phyloP scores from a whole-genome alignment of 2,329 filamentous ascomycete species.

The Harringtonia aguacate region DNA sequence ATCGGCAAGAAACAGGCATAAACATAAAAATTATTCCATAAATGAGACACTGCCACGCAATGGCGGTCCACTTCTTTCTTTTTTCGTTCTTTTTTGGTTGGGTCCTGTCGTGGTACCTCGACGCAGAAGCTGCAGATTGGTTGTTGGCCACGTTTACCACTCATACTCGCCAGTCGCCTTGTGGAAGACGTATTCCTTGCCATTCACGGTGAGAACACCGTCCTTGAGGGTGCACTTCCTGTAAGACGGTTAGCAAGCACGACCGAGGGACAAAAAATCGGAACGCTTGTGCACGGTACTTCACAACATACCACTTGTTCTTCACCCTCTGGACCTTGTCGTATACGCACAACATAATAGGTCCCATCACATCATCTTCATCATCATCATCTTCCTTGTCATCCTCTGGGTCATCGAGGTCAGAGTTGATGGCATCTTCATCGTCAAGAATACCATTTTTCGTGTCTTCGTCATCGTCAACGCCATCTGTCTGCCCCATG shows the following conservation, averaged over 20 bases:
- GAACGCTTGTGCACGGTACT: neutral
- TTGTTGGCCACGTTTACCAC: conserved; percentile 49
- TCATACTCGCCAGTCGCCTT: conserved; percentile 97
- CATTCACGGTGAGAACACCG: conserved; percentile 84
- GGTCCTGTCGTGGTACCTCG: too few species aligned
- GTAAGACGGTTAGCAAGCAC: conserved; percentile 13
- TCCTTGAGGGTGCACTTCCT: conserved; percentile 98
- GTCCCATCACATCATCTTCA: conserved; percentile 70
- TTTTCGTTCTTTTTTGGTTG: too few species aligned
- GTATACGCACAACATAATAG: conserved; percentile 98
- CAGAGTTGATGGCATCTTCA: conserved; percentile 96
- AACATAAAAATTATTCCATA: too few species aligned
- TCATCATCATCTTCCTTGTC: conserved; percentile 75
- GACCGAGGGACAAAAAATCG: conserved; percentile 8
- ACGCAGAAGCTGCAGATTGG: too few species aligned
- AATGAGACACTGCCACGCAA: too few species aligned
- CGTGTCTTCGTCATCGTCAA: conserved; percentile 45
- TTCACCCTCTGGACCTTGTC: conserved; percentile 98
- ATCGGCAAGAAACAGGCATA: too few species aligned
- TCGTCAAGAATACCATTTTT: conserved; percentile 56
- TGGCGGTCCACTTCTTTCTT: too few species aligned
- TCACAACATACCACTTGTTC: conserved; percentile 73
- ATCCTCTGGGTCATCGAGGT: conserved; percentile 91
- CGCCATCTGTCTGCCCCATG: conserved; percentile 47
- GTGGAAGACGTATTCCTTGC: conserved; percentile 95